Percentiles rank a stretch among this genome's conserved stretches.
These are phyloP conservation scores for Saccharomycopsis sp. DNA, from an alignment of 805 yeast species.

Conservation along the genomic window DNA sequence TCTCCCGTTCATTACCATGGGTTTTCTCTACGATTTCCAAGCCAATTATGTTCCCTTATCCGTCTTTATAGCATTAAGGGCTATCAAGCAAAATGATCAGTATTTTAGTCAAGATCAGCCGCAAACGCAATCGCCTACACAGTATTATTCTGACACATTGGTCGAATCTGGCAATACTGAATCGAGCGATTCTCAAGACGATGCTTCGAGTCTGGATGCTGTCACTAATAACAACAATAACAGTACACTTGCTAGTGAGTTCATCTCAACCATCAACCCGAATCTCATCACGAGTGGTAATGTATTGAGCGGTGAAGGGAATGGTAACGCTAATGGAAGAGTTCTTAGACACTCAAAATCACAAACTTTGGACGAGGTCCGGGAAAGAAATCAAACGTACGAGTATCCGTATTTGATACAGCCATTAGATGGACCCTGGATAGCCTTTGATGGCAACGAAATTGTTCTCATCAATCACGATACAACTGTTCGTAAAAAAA, in stretches of 20 bases:
- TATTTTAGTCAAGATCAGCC: constrained; percentile 6
- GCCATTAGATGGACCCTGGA: constrained; percentile 79
- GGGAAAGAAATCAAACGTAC: constrained; percentile 67
- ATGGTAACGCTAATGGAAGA: constrained; percentile 4
- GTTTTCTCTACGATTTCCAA: constrained; percentile 73
- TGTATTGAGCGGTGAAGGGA: not conserved
- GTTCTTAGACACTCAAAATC: constrained; percentile 18
- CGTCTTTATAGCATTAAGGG: constrained; percentile 78
- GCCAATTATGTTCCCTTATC: constrained; percentile 74
- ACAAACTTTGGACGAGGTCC: constrained; percentile 65
- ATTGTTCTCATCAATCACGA: constrained; percentile 42
- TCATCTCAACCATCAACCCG: constrained; percentile 17
- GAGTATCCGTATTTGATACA: constrained; percentile 68
- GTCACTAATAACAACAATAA: not conserved
- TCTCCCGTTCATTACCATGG: constrained; percentile 61
- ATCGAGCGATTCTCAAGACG: not conserved
- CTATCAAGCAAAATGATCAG: constrained; percentile 43
- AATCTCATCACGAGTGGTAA: constrained; percentile 7
- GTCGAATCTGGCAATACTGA: not conserved
- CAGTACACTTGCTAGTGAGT: constrained; percentile 11
- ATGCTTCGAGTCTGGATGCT: not conserved
- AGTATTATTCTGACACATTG: constrained; percentile 3
- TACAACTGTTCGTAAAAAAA: constrained; percentile 32
- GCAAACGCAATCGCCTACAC: constrained; percentile 21
- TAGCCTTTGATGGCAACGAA: constrained; percentile 56